Base-by-base conservation (phyloP, 805 yeast species). In the Yarrowia yakushimensis region DNA sequence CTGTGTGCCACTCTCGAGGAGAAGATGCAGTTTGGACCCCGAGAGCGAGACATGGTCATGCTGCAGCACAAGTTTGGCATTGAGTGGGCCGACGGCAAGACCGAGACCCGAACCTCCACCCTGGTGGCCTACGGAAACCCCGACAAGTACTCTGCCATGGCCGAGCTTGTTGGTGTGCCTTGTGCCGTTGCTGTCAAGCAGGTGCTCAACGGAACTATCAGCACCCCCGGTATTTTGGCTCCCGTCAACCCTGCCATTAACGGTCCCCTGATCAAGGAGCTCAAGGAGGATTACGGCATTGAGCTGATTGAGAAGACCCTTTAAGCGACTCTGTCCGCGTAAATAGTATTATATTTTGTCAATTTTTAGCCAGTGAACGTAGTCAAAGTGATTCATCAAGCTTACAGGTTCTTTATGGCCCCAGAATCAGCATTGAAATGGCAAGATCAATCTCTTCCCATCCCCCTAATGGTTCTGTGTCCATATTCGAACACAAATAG, bases 1-100 rank as follows among this genome's bases (percentile, higher is more conserved):
- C 79, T 94, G 74, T 94, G 99, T 80, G 97, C 98, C 63, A 88
- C 97, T 67, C 83, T 94, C 69, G 98, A 94, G 82, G 85, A 87
- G 70, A 82, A 88, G 81, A 90, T 94, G 97, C 97, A 93, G 81
- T 92, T 88, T 77, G 97, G 85, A 76, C 86, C 87, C 73, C 93
- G 89, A 68, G 99, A 94, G 83, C 88, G 97, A 77, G 99, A 94
- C 77, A 79, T 93, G 76, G 97, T 94, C 67, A 85, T 88, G 71
- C 82, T 94, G 73, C 99, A 94, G 82, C 99, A 94, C 84, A 93
- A 92, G 82, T 94, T 94, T 72, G 97, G 96, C 70, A 90, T 94
- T 69, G 94, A 88, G 78, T 90, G 96, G 93, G 91, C 93, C 63
- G 94, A 94, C 72, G 98, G 98, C 69, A 76, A 84, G 67, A 83